phyloP scores from a whole-genome alignment of 345 rosid species.

The Dipteronia dyeriana region DNA sequence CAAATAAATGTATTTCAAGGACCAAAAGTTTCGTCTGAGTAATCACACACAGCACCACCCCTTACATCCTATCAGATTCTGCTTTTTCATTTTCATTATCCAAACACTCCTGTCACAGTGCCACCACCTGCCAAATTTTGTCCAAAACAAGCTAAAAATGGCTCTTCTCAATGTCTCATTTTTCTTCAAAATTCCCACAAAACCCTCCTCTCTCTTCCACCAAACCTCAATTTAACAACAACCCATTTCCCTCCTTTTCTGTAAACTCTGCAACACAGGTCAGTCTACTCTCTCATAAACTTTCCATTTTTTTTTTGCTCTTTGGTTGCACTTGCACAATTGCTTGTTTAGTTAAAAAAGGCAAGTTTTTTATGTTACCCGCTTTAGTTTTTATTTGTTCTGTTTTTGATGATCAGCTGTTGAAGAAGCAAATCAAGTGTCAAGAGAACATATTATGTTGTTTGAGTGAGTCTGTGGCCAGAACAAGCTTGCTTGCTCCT shows the following conservation, averaged over 20 bases:
- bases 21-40: background rate
- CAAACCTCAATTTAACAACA: slow-evolving; percentile 17
- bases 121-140: background rate
- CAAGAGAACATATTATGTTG: slow-evolving; percentile 27
- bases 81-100: background rate
- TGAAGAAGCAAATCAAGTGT: slow-evolving; percentile 24
- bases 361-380: background rate
- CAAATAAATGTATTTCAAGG: background rate
- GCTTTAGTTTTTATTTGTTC: background rate
- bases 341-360: background rate
- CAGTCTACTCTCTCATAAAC: background rate
- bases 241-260: slow-evolving; percentile 21
- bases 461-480: slow-evolving; percentile 44
- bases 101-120: background rate
- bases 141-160: slow-evolving; percentile 27
- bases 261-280: slow-evolving; percentile 28
- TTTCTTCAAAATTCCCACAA: slow-evolving; percentile 38
- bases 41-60: background rate
- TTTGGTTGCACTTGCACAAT: background rate
- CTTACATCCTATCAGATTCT: background rate
- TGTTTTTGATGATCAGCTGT: slow-evolving; percentile 15
- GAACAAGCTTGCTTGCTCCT: slow-evolving; percentile 55
- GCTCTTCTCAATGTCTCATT: slow-evolving; percentile 52
- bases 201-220: slow-evolving; percentile 30
- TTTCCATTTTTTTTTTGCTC: background rate